phyloP scores from a whole-genome alignment of 129 eudicot genomes.

The Solidago caesia region DNA sequence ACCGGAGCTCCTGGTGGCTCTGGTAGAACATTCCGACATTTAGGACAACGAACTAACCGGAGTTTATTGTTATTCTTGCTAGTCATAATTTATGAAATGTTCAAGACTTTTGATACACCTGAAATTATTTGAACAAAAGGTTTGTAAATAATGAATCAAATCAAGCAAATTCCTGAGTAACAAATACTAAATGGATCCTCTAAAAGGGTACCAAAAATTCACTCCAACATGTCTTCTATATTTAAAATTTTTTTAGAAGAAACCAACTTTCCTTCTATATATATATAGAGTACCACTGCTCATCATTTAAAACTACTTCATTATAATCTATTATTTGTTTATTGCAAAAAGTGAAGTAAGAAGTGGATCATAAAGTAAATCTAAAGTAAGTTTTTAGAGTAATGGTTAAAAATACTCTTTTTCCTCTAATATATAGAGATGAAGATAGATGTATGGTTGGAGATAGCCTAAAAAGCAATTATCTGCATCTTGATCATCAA shows the following conservation, averaged over 20 bases:
- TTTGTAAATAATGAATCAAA: constrained; percentile 22
- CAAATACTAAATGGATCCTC: neutral
- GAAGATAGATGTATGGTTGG: no score
- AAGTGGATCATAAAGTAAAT: no score
- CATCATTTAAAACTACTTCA: no score
- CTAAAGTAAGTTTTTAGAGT: no score
- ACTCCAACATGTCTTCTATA: constrained; percentile 1
- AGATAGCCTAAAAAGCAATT: neutral
- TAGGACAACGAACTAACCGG: constrained; percentile 69
- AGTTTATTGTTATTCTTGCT: constrained; percentile 27
- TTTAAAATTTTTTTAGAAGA: neutral
- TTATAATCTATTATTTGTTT: no score
- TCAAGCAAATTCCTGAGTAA: constrained; percentile 19
- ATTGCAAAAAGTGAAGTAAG: no score
- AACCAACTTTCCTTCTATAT: no score
- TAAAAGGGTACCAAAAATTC: neutral
- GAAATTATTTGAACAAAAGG: constrained; percentile 21
- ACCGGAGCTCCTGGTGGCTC: constrained; percentile 50
- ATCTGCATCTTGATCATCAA: neutral
- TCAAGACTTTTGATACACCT: neutral
- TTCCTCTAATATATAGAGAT: no score
- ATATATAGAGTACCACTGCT: no score
- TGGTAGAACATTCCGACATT: constrained; percentile 45
- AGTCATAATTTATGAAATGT: constrained; percentile 15
- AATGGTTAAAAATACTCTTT: no score